Conservation (phyloP, 441 rosid species). For the Daphne laureola region DNA sequence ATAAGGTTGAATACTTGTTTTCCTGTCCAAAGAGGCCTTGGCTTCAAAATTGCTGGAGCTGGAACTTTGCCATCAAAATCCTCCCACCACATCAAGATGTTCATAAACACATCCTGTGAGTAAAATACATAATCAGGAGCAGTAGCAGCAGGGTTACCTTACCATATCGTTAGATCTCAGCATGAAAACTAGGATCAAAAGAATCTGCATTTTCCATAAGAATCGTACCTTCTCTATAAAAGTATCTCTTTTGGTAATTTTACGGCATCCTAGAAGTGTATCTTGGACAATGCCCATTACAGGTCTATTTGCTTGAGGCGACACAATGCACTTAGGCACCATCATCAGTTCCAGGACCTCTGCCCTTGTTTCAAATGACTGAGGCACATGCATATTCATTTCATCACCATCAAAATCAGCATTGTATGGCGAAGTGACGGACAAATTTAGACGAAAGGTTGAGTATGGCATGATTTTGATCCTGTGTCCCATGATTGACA, state of each 20-base stretch:
- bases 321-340: conserved; percentile 98
- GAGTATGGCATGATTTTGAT: conserved; percentile 99
- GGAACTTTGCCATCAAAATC: conserved; percentile 99
- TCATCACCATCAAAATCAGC: conserved; percentile 99
- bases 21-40: conserved; percentile 97
- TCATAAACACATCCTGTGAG: conserved; percentile 95
- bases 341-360: conserved; percentile 97
- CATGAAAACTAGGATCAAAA: background rate
- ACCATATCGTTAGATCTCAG: background rate
- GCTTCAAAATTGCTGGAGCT: conserved; percentile 89
- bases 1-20: conserved; percentile 97
- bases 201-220: background rate
- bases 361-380: conserved; percentile 92
- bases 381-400: conserved; percentile 99
- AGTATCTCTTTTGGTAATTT: conserved; percentile 97
- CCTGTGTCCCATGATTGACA: conserved; percentile 99
- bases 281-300: conserved; percentile 99
- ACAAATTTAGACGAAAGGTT: conserved; percentile 85
- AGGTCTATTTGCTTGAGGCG: conserved; percentile 97
- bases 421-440: conserved; percentile 97
- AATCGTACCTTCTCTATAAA: conserved; percentile 86
- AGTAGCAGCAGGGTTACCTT: background rate
- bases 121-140: conserved; percentile 9
- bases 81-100: conserved; percentile 99
- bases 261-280: conserved; percentile 94